Base-by-base conservation (phyloP, 2,329 filamentous ascomycete species). In the Colletotrichum phormii region DNA sequence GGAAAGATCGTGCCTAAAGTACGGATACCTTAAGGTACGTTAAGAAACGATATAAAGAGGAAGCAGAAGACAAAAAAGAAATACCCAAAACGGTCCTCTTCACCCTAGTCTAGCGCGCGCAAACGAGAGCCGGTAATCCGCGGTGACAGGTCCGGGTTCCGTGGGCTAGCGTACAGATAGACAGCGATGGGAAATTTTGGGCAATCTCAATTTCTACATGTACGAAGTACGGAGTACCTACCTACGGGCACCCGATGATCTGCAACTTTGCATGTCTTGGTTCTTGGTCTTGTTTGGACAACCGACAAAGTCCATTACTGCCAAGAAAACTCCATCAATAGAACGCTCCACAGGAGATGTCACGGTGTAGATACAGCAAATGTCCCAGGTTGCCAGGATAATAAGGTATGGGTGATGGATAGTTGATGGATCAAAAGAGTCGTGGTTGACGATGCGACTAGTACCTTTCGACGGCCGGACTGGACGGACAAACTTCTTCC, bases 241-340 rank as follows among this genome's bases (percentile, higher is more conserved):
- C 26, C 26, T 57, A 55, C 22, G 35, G 33, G 37, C 18, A 13
- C 49, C 22, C 53, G 53, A 55, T 59, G 69, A 72, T 72, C 64
- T 72, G 69, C 69, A 58, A 63, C 58, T 58, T 37, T 11, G 31
- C 59, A 46, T 31, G 59, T 68, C 64, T 55, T 66, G 55, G 29
- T 22, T 31, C 31, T 33, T 46, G 33, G 62, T 24, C 29, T 64
- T n/a, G 26, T 49, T 46, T 46, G 42, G 42, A 46, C 42, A 2
- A 46, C 42, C 42, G 18, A 46, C 15, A 4, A 46, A 18, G 15
- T 46, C 42, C 42, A 46, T 18, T 46, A 46, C 42, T 15, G 60
- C 60, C 60, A 63, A 63, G 60, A 53, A 55, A 15, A 29, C 29
- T 46, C 62, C 54, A 24, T 65, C 51, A 31, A 55, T 55, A 51